A percentile compares a stretch with the other conserved stretches of the same genome.
phyloP scores from a whole-genome alignment of 2,329 filamentous ascomycete genomes.

The Hyphodiscus sp. region DNA sequence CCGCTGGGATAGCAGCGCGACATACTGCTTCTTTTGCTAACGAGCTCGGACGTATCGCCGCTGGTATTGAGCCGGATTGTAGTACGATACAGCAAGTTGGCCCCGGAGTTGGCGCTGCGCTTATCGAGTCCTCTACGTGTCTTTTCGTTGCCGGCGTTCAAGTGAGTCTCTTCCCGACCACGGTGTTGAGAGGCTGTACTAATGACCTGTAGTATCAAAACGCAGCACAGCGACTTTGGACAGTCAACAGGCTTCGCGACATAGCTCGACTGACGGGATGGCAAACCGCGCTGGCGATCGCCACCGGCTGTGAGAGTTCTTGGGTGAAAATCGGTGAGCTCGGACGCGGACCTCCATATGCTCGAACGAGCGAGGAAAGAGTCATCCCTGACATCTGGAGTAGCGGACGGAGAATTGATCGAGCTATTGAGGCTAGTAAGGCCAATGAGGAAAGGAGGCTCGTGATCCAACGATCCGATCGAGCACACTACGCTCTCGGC shows the following conservation, averaged over 20 bases:
- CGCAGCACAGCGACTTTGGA: slow-evolving; percentile 67
- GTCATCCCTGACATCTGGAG: slow-evolving; percentile 38
- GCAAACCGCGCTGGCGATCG: slow-evolving; percentile 77
- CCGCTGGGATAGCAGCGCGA: slow-evolving; percentile 68
- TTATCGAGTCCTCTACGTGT: slow-evolving; percentile 76
- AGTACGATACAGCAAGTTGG: slow-evolving; percentile 51
- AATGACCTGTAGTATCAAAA: slow-evolving; percentile 55
- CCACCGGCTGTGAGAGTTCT: slow-evolving; percentile 72
- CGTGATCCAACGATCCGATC: slow-evolving; percentile 54
- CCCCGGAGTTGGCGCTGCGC: slow-evolving; percentile 69
- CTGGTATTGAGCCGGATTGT: slow-evolving; percentile 53
- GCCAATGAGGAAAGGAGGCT: slow-evolving; percentile 45
- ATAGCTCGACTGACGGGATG: slow-evolving; percentile 79
- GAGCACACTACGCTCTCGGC: slow-evolving; percentile 71
- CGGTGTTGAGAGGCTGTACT: neutral
- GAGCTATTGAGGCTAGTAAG: slow-evolving; percentile 40
- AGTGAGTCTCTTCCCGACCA: slow-evolving; percentile 34
- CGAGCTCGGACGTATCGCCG: slow-evolving; percentile 72
- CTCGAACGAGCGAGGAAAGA: slow-evolving; percentile 37
- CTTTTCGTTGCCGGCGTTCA: slow-evolving; percentile 82
- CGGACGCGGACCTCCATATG: slow-evolving; percentile 71
- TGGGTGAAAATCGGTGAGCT: slow-evolving; percentile 73
- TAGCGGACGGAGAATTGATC: slow-evolving; percentile 45
- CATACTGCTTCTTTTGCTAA: slow-evolving; percentile 67
- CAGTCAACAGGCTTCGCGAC: slow-evolving; percentile 65